Percentiles rank a stretch among this genome's conserved stretches.
These are phyloP conservation scores for Coprinopsis cinerea DNA, from an alignment of 768 basidiomycete species.

Conservation along the genomic window DNA sequence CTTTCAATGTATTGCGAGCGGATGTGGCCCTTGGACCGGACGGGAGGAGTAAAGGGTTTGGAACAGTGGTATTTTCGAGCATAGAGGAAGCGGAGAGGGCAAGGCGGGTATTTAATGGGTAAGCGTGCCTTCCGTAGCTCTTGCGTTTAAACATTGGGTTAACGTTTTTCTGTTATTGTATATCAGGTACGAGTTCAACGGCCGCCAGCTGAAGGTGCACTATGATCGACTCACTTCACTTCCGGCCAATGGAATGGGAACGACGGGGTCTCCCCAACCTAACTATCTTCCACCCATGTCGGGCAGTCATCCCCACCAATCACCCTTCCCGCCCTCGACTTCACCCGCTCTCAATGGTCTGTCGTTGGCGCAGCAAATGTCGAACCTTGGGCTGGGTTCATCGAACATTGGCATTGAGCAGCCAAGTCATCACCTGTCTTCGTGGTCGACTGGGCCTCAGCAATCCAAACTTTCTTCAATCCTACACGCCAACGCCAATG, in stretches of 20 bases:
- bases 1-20: constrained; percentile 85
- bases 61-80: constrained; percentile 82
- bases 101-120: constrained; percentile 89
- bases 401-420: constrained; percentile 4
- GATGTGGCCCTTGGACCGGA: constrained; percentile 87
- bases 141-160: neutral
- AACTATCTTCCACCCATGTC: neutral
- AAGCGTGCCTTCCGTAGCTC: constrained; percentile 21
- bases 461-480: no score
- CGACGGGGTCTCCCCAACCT: neutral
- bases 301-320: neutral
- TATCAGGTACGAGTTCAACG: constrained; percentile 80
- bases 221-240: constrained; percentile 69
- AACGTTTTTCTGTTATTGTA: neutral
- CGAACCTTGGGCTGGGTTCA: constrained; percentile 4
- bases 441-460: no score
- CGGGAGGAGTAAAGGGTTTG: constrained; percentile 87
- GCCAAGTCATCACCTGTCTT: neutral
- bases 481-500: no score
- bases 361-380: constrained; percentile 11
- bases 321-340: constrained; percentile 1
- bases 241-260: no score
- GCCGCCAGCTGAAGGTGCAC: constrained; percentile 83
- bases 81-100: constrained; percentile 83
- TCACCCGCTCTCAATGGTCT: constrained; percentile 1